Conservation (phyloP, 1,284 basidiomycete species). For the Ganoderma resinaceum region DNA sequence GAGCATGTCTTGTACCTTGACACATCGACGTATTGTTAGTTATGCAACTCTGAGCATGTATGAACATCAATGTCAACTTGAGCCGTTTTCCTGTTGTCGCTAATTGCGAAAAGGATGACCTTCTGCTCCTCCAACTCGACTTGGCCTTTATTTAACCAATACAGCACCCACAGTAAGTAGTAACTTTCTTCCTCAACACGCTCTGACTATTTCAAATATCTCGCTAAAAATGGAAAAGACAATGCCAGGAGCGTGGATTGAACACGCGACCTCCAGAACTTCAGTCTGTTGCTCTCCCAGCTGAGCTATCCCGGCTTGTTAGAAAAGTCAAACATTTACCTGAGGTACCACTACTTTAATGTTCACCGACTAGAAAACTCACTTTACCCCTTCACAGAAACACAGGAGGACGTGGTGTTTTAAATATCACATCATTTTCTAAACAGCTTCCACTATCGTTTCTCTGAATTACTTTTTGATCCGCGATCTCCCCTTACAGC, state of each 20-base stretch:
- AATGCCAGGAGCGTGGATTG: conserved; percentile 66
- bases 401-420: too few species aligned
- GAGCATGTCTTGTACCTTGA: neutral
- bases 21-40: neutral
- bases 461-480: neutral
- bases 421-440: neutral
- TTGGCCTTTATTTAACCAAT: too few species aligned
- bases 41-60: neutral
- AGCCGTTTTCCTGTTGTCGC: too few species aligned
- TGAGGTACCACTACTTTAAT: too few species aligned
- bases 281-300: conserved; percentile 85
- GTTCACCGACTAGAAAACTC: too few species aligned
- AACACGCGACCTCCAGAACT: conserved; percentile 76
- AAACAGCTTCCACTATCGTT: neutral
- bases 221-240: neutral
- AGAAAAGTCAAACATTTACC: too few species aligned
- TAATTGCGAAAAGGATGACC: too few species aligned
- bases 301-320: conserved; percentile 67
- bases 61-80: too few species aligned
- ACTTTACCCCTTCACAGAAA: too few species aligned
- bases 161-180: too few species aligned
- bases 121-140: too few species aligned
- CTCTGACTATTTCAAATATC: neutral
- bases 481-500: neutral
- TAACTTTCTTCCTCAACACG: too few species aligned